These are phyloP conservation scores for Plenodomus biglobosus DNA, from an alignment of 2,329 filamentous ascomycete genomes.

Conservation along the genomic window DNA sequence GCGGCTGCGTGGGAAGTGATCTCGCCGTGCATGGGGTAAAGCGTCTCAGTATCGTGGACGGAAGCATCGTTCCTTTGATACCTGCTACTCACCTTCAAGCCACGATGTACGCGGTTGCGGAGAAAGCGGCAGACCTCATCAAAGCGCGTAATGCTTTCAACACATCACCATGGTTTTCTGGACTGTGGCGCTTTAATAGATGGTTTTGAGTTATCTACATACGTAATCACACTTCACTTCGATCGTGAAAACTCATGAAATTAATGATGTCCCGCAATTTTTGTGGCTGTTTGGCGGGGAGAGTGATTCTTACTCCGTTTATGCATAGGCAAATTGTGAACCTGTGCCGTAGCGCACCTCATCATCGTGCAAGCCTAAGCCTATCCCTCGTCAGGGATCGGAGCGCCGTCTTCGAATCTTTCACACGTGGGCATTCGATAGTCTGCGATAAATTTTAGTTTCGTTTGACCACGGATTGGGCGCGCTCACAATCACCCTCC, in stretches of 20 bases:
- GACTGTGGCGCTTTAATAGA: background rate
- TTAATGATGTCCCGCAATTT: too few relatives aligned
- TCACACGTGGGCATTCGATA: slow-evolving; percentile 28
- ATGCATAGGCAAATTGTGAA: too few relatives aligned
- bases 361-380: background rate
- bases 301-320: too few relatives aligned
- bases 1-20: slow-evolving; percentile 29
- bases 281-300: too few relatives aligned
- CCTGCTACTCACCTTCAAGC: slow-evolving; percentile 32
- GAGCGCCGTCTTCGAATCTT: slow-evolving; percentile 12
- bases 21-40: slow-evolving; percentile 29
- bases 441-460: slow-evolving; percentile 6
- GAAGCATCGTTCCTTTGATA: slow-evolving; percentile 34
- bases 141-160: slow-evolving; percentile 16
- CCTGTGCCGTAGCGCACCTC: too few relatives aligned
- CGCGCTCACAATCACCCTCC: slow-evolving; percentile 19
- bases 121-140: slow-evolving; percentile 39
- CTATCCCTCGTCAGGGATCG: background rate
- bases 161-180: background rate
- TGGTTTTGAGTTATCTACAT: background rate
- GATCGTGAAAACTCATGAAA: background rate
- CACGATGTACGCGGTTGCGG: slow-evolving; percentile 37
- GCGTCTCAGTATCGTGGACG: slow-evolving; percentile 36
- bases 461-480: slow-evolving; percentile 1
- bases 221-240: background rate